Conservation (phyloP, 768 basidiomycete species). For the Vishniacozyma victoriae region DNA sequence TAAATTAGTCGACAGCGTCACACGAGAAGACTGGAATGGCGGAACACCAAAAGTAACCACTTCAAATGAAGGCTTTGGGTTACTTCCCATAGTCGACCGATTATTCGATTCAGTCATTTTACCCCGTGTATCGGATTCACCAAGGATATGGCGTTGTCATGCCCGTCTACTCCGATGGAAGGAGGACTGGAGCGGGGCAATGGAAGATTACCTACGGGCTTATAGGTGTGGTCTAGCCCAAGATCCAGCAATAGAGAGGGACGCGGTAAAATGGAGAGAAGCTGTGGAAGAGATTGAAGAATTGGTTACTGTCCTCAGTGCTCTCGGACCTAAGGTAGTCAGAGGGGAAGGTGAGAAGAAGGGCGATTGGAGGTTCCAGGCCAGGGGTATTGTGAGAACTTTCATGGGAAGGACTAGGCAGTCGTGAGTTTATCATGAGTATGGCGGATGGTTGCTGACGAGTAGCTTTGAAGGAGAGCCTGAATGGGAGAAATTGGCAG, state of each 20-base stretch:
- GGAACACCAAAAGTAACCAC: slow-evolving; percentile 40
- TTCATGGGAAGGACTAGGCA: slow-evolving; percentile 81
- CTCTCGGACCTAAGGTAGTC: slow-evolving; percentile 61
- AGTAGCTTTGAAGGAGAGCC: slow-evolving; percentile 72
- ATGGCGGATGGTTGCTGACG: slow-evolving; percentile 2
- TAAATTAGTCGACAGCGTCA: slow-evolving; percentile 80
- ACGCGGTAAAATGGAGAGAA: slow-evolving; percentile 64
- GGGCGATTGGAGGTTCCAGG: slow-evolving; percentile 73
- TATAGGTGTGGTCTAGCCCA: slow-evolving; percentile 67
- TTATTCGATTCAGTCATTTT: slow-evolving; percentile 75
- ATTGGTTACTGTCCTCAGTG: slow-evolving; percentile 71
- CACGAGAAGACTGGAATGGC: slow-evolving; percentile 50
- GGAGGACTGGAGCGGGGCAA: slow-evolving; percentile 64
- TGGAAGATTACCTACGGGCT: slow-evolving; percentile 76
- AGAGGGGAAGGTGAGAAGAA: slow-evolving; percentile 47
- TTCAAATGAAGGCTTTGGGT: slow-evolving; percentile 62
- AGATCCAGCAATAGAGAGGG: slow-evolving; percentile 61
- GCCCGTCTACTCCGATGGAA: slow-evolving; percentile 74
- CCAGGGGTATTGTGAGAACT: slow-evolving; percentile 74
- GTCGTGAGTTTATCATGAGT: slow-evolving; percentile 36
- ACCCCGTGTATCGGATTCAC: slow-evolving; percentile 65
- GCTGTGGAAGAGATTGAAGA: slow-evolving; percentile 76
- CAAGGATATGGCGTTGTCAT: slow-evolving; percentile 75
- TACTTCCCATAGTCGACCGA: slow-evolving; percentile 61
- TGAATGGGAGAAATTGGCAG: slow-evolving; percentile 68